Base-by-base conservation (phyloP, 306 rosid species). In the Arachis stenosperma region DNA sequence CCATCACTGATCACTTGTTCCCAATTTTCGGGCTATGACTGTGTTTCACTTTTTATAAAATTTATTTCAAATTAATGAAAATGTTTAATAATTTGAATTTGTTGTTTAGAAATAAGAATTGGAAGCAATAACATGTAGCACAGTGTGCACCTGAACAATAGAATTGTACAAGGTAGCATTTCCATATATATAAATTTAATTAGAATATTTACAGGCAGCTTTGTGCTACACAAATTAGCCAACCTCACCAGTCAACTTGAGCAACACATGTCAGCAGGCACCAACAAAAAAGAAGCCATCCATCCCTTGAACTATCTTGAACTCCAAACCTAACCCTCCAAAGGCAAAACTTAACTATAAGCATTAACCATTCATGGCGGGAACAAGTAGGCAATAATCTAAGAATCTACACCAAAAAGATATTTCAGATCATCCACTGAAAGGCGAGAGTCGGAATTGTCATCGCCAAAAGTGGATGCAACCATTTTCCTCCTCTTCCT, bases 401-500 rank as follows among this genome's bases (percentile, higher is more conserved):
- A 91, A 73, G 4, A 33, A 33, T 33, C 37, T 33, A 91, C 99
- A 96, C 87, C 91, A 71, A 94, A 94, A 48, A 94, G 95, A 86
- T 94, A 94, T 78, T 79, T 94, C 61, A 94, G 96, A 83, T 94
- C 99, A 62, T 94, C 97, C 53, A 94, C 91, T 1, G 99, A 91
- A 67, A 94, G 86, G 72, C 99, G 95, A 75, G 91, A 27, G 14
- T 77, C 89, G 14, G 96, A 57, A 4, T 4, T 33, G 37, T 4
- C 37, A 17, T 91, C 99, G 58, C 96, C 97, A 81, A 94, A 94
- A 67, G 99, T 97, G 58, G 98, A 91, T 58, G 97, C 99, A 60
- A 91, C 99, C 98, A 94, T 91, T 82, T 91, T 91, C 77, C 90
- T 84, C 89, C 91, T 94, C 96, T 47, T 91, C 99, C 99, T 94